Base-by-base conservation (phyloP, 176 grass and related monocot species). In the Metroxylon sagu region DNA sequence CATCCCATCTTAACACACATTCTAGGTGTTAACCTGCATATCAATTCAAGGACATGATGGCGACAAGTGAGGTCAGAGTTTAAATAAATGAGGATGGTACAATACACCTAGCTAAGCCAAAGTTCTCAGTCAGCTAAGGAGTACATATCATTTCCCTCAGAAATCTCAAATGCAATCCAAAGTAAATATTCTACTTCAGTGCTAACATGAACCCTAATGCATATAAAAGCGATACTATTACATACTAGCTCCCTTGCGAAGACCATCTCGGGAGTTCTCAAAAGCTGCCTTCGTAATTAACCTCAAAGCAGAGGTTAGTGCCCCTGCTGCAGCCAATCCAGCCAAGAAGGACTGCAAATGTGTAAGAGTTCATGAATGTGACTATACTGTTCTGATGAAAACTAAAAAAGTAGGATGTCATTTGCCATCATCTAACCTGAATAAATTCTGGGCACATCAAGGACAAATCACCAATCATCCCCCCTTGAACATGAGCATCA, bases 361-460 rank as follows among this genome's bases (percentile, higher is more conserved):
- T 10, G 12, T 10, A 43, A 2, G 12, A 43, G 8, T 2, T 43
- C 35, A 43, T 10, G 2, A 2, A 43, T 12, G 10, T 43, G 35
- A 43, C 35, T 43, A 43, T 43, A 12, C 7, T 1, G 2, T 43
- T 4, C 35, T 6, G 1, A 14, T 3, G 1, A 29, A 49, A 73
- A 56, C 18, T 14, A 49, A 48, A 50, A 10, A 43, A 43, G 35
- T 43, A 43, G 35, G 35, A 43, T 43, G 10, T 12, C 7, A 43
- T 43, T 43, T 43, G 8, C 35, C 8, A 65, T 61, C 67, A 51
- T 19, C 69, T 16, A 69, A 90, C 91, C 75, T 98, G 88, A 61
- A 98, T 71, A 71, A 98, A 92, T 76, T 93, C 88, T 14, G 88
- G 88, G 52, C 82, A 89, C 94, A 98, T 98, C 8, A 85, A 89